Evolutionary conservation across 2,329 filamentous ascomycete genomes (phyloP).

Genomic region (Hansfordia pulvinata): DNA sequence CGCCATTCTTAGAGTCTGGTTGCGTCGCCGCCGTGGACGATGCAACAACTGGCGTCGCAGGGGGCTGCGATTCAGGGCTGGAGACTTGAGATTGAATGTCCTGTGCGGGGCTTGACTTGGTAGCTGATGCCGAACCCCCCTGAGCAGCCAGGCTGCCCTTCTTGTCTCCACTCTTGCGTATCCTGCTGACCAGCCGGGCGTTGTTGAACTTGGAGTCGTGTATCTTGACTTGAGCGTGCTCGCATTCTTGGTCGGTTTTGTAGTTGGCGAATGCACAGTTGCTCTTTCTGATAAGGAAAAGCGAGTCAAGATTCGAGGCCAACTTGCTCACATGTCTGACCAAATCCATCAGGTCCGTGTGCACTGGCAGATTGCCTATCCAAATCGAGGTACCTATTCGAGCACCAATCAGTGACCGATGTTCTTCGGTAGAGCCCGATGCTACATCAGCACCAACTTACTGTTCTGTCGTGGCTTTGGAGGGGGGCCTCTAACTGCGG

Average conservation of each 20-base stretch:
- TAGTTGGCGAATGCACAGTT: constrained; percentile 98
- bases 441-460: constrained; percentile 20
- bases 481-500: constrained; percentile 37
- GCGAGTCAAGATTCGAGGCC: constrained; percentile 65
- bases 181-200: constrained; percentile 71
- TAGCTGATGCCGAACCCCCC: too few relatives aligned
- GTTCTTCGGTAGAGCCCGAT: too few relatives aligned
- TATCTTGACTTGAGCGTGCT: constrained; percentile 65
- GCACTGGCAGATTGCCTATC: constrained; percentile 87
- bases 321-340: constrained; percentile 83
- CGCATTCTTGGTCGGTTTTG: constrained; percentile 63
- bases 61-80: constrained; percentile 4
- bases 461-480: constrained; percentile 48
- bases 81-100: too few relatives aligned
- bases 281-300: constrained; percentile 92
- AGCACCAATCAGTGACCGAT: background rate
- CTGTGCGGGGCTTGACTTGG: too few relatives aligned
- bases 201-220: constrained; percentile 86
- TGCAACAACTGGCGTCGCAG: constrained; percentile 3
- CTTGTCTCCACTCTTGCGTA: constrained; percentile 50
- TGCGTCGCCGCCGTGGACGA: constrained; percentile 6
- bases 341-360: constrained; percentile 68
- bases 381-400: constrained; percentile 66
- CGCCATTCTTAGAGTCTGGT: constrained; percentile 6
- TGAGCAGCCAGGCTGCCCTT: too few relatives aligned